phyloP scores from a whole-genome alignment of 495 filamentous ascomycete species.

The Lophiostoma macrostomum region DNA sequence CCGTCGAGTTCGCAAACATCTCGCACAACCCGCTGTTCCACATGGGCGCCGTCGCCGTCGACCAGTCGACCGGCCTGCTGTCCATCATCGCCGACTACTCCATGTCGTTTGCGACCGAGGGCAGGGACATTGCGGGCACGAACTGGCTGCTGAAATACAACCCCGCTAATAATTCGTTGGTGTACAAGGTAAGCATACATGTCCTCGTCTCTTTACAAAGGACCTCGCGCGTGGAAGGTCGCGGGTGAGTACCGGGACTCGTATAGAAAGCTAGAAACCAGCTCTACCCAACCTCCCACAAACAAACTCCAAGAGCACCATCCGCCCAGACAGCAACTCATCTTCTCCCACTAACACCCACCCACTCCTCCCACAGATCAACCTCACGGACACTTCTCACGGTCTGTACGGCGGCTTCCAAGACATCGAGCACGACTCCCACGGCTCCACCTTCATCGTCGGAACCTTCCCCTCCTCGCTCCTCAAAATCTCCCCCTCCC shows the following conservation, averaged over 20 bases:
- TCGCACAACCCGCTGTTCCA: conserved; percentile 26
- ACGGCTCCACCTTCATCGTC: conserved; percentile 20
- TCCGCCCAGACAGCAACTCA: no score
- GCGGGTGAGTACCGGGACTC: no score
- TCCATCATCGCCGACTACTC: conserved; percentile 24
- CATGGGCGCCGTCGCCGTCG: conserved; percentile 18
- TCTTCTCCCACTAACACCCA: no score
- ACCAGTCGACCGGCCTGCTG: conserved; percentile 13
- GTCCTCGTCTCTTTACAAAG: no score
- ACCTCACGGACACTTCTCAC: conserved; percentile 18
- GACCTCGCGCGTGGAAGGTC: no score
- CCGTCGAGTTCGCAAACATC: neutral
- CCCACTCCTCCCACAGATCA: no score
- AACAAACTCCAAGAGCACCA: no score
- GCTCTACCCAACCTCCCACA: no score
- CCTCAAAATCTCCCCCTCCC: conserved; percentile 16
- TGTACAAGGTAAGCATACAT: no score
- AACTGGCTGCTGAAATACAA: conserved; percentile 27
- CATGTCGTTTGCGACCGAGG: conserved; percentile 6
- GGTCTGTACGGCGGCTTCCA: conserved; percentile 27
- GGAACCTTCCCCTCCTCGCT: conserved; percentile 21
- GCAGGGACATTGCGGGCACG: conserved; percentile 23
- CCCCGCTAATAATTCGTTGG: neutral
- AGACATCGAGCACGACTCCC: conserved; percentile 26
- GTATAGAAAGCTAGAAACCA: neutral